phyloP scores from a whole-genome alignment of 768 basidiomycete species.

The Symmetrospora coprosmae region DNA sequence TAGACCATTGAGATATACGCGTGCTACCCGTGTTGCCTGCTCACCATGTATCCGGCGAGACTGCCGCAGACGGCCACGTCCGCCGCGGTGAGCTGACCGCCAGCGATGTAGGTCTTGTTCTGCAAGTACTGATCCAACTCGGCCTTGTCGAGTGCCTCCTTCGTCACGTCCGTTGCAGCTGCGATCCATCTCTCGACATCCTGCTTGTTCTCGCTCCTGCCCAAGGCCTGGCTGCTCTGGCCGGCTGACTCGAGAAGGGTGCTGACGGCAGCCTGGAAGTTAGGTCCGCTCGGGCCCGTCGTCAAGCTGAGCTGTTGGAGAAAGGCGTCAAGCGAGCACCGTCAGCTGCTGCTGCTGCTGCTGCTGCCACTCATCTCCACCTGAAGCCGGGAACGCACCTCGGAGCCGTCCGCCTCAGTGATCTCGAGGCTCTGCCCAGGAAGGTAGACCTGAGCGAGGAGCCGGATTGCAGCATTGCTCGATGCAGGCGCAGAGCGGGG shows the following conservation, averaged over 20 bases:
- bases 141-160: conserved; percentile 41
- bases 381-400: no score
- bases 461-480: background rate
- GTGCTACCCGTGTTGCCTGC: conserved; percentile 34
- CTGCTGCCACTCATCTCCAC: background rate
- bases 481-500: no score
- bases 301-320: conserved; percentile 23
- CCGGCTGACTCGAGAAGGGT: conserved; percentile 27
- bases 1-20: background rate
- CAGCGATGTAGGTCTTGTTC: conserved; percentile 70
- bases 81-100: conserved; percentile 70
- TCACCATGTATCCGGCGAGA: conserved; percentile 67
- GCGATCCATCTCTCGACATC: conserved; percentile 51
- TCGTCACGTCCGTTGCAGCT: conserved; percentile 33
- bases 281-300: background rate
- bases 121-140: conserved; percentile 56
- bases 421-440: background rate
- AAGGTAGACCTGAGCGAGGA: background rate
- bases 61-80: conserved; percentile 81
- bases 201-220: conserved; percentile 36
- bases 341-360: background rate
- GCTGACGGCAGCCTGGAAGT: background rate
- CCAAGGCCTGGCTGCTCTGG: conserved; percentile 29
- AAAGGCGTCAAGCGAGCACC: background rate
- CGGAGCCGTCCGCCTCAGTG: background rate